Evolutionary conservation across 371 early-diverging fungal genomes (phyloP), one percentile per base, ranked within the genome.

Genomic region (Fennellomyces sp.): DNA sequence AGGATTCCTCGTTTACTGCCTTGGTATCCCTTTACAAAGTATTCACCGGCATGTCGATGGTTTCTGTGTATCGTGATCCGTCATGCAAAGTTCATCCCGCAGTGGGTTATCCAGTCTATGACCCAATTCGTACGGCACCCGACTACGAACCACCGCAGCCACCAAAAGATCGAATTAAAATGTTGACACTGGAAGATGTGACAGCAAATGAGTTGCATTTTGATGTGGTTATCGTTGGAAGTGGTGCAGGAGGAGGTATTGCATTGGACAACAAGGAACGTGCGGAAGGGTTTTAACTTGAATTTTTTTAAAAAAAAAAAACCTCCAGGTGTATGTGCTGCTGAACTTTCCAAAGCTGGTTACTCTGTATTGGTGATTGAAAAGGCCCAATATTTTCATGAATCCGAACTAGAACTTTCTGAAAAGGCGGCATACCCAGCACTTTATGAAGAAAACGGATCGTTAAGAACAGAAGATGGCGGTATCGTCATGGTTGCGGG

Each of bases 151-250:
- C 52, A 21, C 52, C 35, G 0, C 13, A 8, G 8, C 21, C 31
- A 11, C 10, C 8, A 17, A 45, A 45, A 23, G 45, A 45, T 21
- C 45, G n/a, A 21, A 23, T 23, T 23, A 45, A 0, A 6, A 52
- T 52, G 52, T 21, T 19, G 10, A 52, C 52, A 3, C 21, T 21
- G 13, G 31, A 31, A 3, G 29, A 52, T 10, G 52, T 36, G 13
- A 33, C 3, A 52, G 35, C 21, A 35, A 28, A n/a, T n/a, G n/a
- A n/a, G n/a, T n/a, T n/a, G 6, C 38, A 35, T 28, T 72, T 63
- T 45, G 90, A 91, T 66, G 88, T 82, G 0, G 82, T 90, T 23
- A 76, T 91, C 21, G 74, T 90, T 33, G 91, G 91, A 1, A 82
- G 81, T 13, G 91, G 91, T 19, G 85, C 85, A 26, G 91, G 91